Conservation (phyloP, 129 eudicot genomes). For the Artemisia annua region DNA sequence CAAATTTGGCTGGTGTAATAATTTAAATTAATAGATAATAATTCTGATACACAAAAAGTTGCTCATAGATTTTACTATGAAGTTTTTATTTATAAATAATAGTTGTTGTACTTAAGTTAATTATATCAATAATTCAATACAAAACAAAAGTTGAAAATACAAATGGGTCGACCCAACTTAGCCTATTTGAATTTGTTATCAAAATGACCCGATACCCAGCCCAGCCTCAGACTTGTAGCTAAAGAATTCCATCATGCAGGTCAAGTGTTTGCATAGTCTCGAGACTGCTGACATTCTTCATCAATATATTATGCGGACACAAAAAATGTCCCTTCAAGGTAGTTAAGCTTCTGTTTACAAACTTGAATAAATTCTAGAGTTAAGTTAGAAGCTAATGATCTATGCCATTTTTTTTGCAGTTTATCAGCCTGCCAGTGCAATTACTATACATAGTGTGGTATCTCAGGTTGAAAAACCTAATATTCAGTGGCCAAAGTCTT, state of each 20-base stretch:
- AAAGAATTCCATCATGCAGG: conserved; percentile 38
- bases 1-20: too few relatives aligned
- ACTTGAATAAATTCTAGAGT: conserved; percentile 2
- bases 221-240: background rate
- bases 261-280: conserved; percentile 72
- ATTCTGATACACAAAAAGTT: too few relatives aligned
- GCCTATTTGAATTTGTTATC: too few relatives aligned
- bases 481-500: conserved; percentile 96
- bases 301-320: conserved; percentile 81
- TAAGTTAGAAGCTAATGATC: conserved; percentile 13
- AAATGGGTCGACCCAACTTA: too few relatives aligned
- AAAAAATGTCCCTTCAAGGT: conserved; percentile 81
- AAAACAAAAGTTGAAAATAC: too few relatives aligned
- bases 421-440: conserved; percentile 73
- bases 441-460: conserved; percentile 61
- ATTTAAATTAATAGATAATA: too few relatives aligned
- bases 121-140: too few relatives aligned
- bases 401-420: conserved; percentile 37
- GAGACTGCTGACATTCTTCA: conserved; percentile 67
- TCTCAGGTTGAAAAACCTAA: conserved; percentile 79
- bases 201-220: too few relatives aligned
- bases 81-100: too few relatives aligned
- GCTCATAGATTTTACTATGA: too few relatives aligned
- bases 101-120: too few relatives aligned
- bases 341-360: conserved; percentile 23